phyloP scores from a whole-genome alignment of 345 rosid genomes.

The Raphanus sativus region DNA sequence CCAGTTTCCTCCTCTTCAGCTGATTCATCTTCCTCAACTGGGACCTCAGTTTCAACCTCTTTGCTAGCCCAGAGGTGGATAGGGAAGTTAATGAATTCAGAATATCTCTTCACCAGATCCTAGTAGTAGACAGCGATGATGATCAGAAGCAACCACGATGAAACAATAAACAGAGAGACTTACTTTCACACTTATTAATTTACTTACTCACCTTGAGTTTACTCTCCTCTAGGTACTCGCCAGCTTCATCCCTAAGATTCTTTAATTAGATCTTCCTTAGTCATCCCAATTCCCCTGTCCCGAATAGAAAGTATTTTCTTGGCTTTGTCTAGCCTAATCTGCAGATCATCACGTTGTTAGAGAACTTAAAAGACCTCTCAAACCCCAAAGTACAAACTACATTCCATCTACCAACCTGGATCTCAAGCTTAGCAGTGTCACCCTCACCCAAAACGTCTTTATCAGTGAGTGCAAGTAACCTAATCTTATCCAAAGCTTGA shows the following conservation, averaged over 20 bases:
- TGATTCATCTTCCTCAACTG: constrained; percentile 83
- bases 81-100: constrained; percentile 96
- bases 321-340: constrained; percentile 93
- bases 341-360: constrained; percentile 22
- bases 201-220: constrained; percentile 68
- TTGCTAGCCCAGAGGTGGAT: constrained; percentile 88
- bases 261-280: constrained; percentile 89
- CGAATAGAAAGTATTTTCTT: constrained; percentile 81
- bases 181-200: background rate
- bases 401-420: constrained; percentile 49
- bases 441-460: constrained; percentile 42
- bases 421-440: constrained; percentile 77
- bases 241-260: constrained; percentile 88
- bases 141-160: constrained; percentile 12
- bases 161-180: constrained; percentile 2
- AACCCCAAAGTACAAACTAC: background rate
- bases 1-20: constrained; percentile 75
- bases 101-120: constrained; percentile 95
- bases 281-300: constrained; percentile 96
- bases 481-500: constrained; percentile 91
- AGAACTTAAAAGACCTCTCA: background rate
- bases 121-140: constrained; percentile 32
- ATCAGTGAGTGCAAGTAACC: constrained; percentile 92
- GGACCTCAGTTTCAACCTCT: constrained; percentile 88
- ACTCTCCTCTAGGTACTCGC: constrained; percentile 85